Evolutionary conservation across 768 basidiomycete genomes (phyloP), one percentile per base, ranked within the genome.

Genomic region (Mycena galericulata): DNA sequence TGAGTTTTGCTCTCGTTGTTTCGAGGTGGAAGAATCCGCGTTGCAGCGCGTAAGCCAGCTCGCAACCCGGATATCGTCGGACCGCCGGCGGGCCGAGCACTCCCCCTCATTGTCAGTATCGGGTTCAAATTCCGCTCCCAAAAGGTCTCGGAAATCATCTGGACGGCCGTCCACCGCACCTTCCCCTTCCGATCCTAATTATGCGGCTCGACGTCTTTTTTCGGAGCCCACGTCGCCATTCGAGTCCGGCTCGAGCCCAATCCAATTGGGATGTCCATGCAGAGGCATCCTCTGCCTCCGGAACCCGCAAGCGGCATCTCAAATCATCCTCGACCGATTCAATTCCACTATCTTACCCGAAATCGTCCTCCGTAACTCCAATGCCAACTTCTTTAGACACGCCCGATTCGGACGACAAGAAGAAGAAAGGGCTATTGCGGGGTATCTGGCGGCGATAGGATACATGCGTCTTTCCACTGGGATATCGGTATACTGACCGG

Each of bases 11-110:
- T 76, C 82, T 29, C 83, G 78, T 67, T 94, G 93, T 76, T 85
- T 87, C 57, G 87, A 92, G 60, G 84, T 94, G 20, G 93, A 95
- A 75, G 89, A 91, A 72, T 84, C 87, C 59, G 90, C 91, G 29
- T 78, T 94, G 41, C 80, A 82, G 43, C 84, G 91, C 38, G 67
- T 94, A 55, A 91, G 86, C 75, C 87, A 88, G 68, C 78, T 91
- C 18, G 87, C 88, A 17, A 76, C 83, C 0, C 81, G 79, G 57
- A 70, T 84, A 24, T 77, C 79, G 6, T 71, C 77, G 10, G 74
- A 77, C 55, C 78, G 76, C 18, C 77, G 71, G 24, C 62, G 72
- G 55, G 40, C 55, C 38, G 57, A 58, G 41, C 67, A 72, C 59
- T 71, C 71, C 10, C 59, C 72, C 11, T 70, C 70, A 27, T 30